Evolutionary conservation across 108 stramenopile genomes (phyloP).

Genomic region (Conticribra weissflogii): DNA sequence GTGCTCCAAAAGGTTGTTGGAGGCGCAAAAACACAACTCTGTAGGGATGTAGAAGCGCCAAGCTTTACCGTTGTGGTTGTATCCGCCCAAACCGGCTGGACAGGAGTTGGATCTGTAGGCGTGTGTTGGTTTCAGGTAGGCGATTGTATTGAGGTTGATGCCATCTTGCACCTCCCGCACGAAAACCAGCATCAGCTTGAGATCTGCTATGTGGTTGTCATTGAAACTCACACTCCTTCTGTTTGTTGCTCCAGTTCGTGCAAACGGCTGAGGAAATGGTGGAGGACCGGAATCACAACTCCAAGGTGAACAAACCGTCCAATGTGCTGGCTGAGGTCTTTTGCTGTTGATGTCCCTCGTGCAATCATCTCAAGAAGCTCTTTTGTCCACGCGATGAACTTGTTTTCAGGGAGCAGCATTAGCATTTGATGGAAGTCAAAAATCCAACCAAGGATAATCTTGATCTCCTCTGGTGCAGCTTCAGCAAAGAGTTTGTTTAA

Average conservation of each 20-base stretch:
- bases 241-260: background rate
- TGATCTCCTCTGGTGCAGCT: constrained; percentile 10
- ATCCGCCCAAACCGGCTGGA: constrained; percentile 19
- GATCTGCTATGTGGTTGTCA: background rate
- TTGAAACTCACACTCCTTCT: background rate
- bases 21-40: constrained; percentile 13
- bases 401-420: constrained; percentile 12
- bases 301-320: background rate
- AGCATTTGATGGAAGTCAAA: background rate
- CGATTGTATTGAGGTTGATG: constrained; percentile 5
- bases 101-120: constrained; percentile 21
- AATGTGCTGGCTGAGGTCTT: background rate
- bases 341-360: background rate
- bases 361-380: background rate
- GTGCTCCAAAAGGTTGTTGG: constrained; percentile 32
- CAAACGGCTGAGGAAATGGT: constrained; percentile 13
- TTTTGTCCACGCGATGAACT: constrained; percentile 9
- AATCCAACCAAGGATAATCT: constrained; percentile 23
- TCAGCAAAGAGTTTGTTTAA: background rate
- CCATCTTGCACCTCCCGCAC: background rate
- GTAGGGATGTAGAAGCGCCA: constrained; percentile 13
- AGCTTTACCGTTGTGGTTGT: constrained; percentile 5
- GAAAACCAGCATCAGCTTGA: constrained; percentile 7
- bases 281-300: background rate
- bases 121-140: constrained; percentile 1